phyloP scores from a whole-genome alignment of 345 rosid species.

The Gossypioides kirkii region DNA sequence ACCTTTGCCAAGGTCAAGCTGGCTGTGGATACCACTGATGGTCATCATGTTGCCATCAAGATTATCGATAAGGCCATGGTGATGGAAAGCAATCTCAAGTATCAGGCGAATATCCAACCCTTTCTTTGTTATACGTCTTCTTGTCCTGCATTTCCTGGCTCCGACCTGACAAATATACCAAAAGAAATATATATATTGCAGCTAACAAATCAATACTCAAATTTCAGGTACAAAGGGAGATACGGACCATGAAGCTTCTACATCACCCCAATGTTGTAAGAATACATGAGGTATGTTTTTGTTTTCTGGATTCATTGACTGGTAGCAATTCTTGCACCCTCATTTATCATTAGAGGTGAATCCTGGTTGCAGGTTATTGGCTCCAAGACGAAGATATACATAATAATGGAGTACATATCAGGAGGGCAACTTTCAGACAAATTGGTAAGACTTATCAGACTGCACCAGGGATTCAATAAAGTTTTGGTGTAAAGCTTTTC shows the following conservation, averaged over 20 bases:
- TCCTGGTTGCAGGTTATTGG: constrained; percentile 64
- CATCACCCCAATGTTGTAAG: constrained; percentile 73
- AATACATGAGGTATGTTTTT: constrained; percentile 65
- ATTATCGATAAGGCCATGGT: constrained; percentile 72
- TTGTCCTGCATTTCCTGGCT: background rate
- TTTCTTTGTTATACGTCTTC: background rate
- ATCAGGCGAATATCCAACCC: constrained; percentile 38
- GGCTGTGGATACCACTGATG: constrained; percentile 57
- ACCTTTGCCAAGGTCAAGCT: constrained; percentile 88
- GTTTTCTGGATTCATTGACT: background rate
- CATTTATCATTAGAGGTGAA: background rate
- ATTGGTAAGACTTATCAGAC: constrained; percentile 41
- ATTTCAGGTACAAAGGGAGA: constrained; percentile 71
- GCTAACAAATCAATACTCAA: constrained; percentile 11
- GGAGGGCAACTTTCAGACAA: constrained; percentile 87
- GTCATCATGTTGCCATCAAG: constrained; percentile 63
- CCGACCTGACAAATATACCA: background rate
- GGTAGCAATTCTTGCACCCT: background rate
- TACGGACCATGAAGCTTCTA: constrained; percentile 79
- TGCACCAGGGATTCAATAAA: background rate
- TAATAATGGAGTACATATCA: constrained; percentile 76
- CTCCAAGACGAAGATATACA: constrained; percentile 76
- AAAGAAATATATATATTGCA: no score
- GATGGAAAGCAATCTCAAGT: constrained; percentile 59
- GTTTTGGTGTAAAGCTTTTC: background rate